A percentile compares a stretch with the other conserved stretches of the same genome.
Evolutionary conservation across 306 rosid species (phyloP).

Genomic region (Oxytropis ochrocephala): DNA sequence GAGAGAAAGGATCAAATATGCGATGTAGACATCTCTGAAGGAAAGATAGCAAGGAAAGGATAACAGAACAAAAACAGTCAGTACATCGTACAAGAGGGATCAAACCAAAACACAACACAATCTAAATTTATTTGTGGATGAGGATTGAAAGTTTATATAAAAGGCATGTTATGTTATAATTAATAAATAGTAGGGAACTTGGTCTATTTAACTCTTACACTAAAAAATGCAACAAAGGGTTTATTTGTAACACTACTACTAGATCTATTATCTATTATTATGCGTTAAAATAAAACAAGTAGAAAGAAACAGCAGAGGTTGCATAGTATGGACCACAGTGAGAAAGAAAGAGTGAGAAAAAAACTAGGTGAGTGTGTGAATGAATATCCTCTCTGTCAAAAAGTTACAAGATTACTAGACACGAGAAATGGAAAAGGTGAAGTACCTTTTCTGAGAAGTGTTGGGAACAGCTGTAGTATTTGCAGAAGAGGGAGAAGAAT

Average conservation of each 20-base stretch:
- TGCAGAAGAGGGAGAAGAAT: slow-evolving; percentile 50
- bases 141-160: not conserved
- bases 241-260: not conserved
- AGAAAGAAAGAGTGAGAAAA: not conserved
- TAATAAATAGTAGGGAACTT: not conserved
- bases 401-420: slow-evolving; percentile 13
- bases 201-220: slow-evolving; percentile 7
- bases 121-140: not conserved
- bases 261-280: slow-evolving; percentile 34
- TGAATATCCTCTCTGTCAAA: slow-evolving; percentile 69
- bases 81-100: not conserved
- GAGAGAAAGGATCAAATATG: slow-evolving; percentile 18
- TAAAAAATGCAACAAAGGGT: slow-evolving; percentile 9
- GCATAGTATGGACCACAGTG: slow-evolving; percentile 59
- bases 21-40: slow-evolving; percentile 26
- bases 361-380: slow-evolving; percentile 32
- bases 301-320: slow-evolving; percentile 13
- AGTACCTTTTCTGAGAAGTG: slow-evolving; percentile 92
- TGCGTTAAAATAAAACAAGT: not conserved
- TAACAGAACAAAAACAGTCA: slow-evolving; percentile 28
- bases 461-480: slow-evolving; percentile 63
- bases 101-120: not conserved
- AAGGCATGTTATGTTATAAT: not conserved
- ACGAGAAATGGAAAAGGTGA: slow-evolving; percentile 16
- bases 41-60: slow-evolving; percentile 15